phyloP scores from a whole-genome alignment of 176 grass and related monocot genomes.

The Musa beccarii region DNA sequence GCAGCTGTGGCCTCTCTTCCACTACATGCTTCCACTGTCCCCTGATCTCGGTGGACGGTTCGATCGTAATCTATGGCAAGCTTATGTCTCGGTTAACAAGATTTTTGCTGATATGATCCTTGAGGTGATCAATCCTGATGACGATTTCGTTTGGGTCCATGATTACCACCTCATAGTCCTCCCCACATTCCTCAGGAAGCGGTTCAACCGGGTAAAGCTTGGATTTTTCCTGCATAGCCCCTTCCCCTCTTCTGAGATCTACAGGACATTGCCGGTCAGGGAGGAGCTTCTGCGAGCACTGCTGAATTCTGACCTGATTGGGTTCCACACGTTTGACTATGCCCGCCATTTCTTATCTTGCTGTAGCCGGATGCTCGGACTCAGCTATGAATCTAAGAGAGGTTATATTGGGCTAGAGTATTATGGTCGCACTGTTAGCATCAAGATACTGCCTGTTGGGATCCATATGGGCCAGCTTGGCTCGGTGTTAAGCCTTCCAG shows the following conservation, averaged over 20 bases:
- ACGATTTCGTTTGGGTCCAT: constrained; percentile 89
- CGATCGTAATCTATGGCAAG: constrained; percentile 75
- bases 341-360: constrained; percentile 83
- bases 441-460: constrained; percentile 86
- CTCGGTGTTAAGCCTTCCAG: constrained; percentile 46
- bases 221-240: constrained; percentile 92
- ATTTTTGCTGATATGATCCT: constrained; percentile 95
- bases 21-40: constrained; percentile 97
- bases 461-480: constrained; percentile 71
- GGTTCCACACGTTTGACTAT: constrained; percentile 93
- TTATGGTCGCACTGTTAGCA: constrained; percentile 77
- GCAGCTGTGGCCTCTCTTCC: constrained; percentile 97
- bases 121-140: constrained; percentile 85
- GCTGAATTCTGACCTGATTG: constrained; percentile 77
- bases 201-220: constrained; percentile 73
- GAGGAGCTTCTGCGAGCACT: constrained; percentile 73
- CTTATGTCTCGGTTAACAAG: constrained; percentile 89
- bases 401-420: constrained; percentile 86
- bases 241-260: constrained; percentile 80
- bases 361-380: constrained; percentile 83
- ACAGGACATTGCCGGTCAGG: constrained; percentile 68
- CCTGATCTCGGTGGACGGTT: constrained; percentile 85
- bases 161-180: constrained; percentile 94
- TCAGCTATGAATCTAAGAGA: constrained; percentile 78
- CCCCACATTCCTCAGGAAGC: constrained; percentile 72